Conservation (phyloP, 495 filamentous ascomycete species). For the Halenospora varia region DNA sequence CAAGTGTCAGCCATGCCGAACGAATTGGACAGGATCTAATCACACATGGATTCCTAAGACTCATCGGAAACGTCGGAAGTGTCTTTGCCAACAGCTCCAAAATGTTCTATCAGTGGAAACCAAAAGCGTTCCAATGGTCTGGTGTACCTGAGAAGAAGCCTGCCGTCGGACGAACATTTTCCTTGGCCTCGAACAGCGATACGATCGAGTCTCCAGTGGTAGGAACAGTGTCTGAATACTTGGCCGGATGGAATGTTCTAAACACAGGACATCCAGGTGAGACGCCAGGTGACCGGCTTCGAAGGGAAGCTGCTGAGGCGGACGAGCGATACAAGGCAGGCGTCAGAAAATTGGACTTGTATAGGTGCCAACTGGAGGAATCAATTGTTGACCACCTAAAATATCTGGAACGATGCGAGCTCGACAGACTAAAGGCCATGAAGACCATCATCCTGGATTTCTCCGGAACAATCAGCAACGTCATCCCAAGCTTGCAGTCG, state of each 20-base stretch:
- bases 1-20: constrained; percentile 84
- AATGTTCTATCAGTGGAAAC: constrained; percentile 95
- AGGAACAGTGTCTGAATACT: constrained; percentile 77
- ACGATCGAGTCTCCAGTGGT: constrained; percentile 67
- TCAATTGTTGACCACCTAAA: constrained; percentile 86
- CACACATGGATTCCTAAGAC: constrained; percentile 75
- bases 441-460: constrained; percentile 98
- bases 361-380: constrained; percentile 92
- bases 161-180: constrained; percentile 64
- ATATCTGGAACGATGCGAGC: constrained; percentile 96
- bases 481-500: constrained; percentile 92
- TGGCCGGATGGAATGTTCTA: constrained; percentile 86
- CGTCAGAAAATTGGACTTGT: constrained; percentile 78
- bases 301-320: constrained; percentile 83
- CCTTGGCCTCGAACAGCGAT: constrained; percentile 50
- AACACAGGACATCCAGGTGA: constrained; percentile 88
- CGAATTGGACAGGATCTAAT: constrained; percentile 92
- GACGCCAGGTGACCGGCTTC: constrained; percentile 79
- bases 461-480: constrained; percentile 95
- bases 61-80: constrained; percentile 92
- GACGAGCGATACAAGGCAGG: constrained; percentile 90
- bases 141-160: constrained; percentile 86
- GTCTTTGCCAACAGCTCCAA: constrained; percentile 96
- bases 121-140: constrained; percentile 82
- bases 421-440: constrained; percentile 94